Conservation (phyloP, 2,329 filamentous ascomycete genomes). For the Scedosporium dehoogii region DNA sequence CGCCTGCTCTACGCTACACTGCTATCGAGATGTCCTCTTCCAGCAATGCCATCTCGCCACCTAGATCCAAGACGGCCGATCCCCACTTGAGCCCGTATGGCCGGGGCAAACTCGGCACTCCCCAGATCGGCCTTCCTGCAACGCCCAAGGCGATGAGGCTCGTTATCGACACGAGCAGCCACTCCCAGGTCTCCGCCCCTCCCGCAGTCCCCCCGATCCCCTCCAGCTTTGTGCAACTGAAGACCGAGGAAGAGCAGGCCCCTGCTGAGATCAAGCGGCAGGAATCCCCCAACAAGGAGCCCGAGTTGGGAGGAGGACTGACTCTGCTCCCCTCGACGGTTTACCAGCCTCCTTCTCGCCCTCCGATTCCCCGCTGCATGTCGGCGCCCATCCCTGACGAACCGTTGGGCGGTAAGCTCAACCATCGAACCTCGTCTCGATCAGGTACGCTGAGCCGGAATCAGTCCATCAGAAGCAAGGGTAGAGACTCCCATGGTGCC, state of each 20-base stretch:
- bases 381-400: constrained; percentile 43
- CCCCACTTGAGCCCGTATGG: constrained; percentile 44
- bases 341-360: constrained; percentile 43
- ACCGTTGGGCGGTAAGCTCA: constrained; percentile 11
- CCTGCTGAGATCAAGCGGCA: constrained; percentile 28
- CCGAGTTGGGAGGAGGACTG: constrained; percentile 18
- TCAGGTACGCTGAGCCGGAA: constrained; percentile 8
- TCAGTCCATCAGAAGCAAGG: constrained; percentile 22
- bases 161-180: constrained; percentile 45
- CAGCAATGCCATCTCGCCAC: constrained; percentile 31
- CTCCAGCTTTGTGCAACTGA: constrained; percentile 23
- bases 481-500: constrained; percentile 14
- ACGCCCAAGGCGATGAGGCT: constrained; percentile 88
- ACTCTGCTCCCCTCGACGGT: constrained; percentile 49
- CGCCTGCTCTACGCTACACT: constrained; percentile 19
- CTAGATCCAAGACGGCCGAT: constrained; percentile 57
- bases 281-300: constrained; percentile 23
- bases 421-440: not conserved
- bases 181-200: constrained; percentile 17
- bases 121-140: constrained; percentile 70
- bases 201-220: constrained; percentile 49
- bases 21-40: constrained; percentile 17
- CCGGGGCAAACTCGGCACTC: constrained; percentile 29
- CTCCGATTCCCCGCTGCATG: constrained; percentile 48
- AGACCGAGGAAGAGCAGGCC: constrained; percentile 19